Conservation (phyloP, 225 moss, liverwort and hornwort genomes). For the Asterella californica region DNA sequence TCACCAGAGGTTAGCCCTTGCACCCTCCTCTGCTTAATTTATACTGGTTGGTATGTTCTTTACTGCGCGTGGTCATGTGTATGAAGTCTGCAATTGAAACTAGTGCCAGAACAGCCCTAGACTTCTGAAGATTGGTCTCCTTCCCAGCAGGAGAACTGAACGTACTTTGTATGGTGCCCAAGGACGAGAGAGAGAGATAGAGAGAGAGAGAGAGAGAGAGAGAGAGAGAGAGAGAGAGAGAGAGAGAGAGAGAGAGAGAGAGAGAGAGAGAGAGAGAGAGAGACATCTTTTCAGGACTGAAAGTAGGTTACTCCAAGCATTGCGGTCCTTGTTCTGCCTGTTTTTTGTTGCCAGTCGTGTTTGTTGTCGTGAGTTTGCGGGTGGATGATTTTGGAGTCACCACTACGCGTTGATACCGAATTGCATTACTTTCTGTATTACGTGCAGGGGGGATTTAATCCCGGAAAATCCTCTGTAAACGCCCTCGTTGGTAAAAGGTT, state of each 20-base stretch:
- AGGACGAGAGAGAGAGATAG: no score
- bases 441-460: conserved; percentile 88
- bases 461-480: conserved; percentile 93
- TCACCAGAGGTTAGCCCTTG: conserved; percentile 72
- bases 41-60: neutral
- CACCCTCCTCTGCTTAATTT: neutral
- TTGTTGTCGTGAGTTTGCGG: neutral
- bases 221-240: no score
- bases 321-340: neutral
- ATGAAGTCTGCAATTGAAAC: neutral
- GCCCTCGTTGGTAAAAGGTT: conserved; percentile 82
- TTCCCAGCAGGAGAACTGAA: neutral
- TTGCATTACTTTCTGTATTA: no score
- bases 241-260: no score
- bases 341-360: no score
- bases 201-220: no score
- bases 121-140: neutral
- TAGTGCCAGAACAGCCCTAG: neutral
- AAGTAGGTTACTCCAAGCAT: no score
- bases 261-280: no score
- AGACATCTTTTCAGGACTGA: no score
- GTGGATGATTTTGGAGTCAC: no score
- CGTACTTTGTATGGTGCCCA: no score
- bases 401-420: neutral
- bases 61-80: neutral